Conservation (phyloP, 805 yeast genomes). For the Barnettozyma californica region DNA sequence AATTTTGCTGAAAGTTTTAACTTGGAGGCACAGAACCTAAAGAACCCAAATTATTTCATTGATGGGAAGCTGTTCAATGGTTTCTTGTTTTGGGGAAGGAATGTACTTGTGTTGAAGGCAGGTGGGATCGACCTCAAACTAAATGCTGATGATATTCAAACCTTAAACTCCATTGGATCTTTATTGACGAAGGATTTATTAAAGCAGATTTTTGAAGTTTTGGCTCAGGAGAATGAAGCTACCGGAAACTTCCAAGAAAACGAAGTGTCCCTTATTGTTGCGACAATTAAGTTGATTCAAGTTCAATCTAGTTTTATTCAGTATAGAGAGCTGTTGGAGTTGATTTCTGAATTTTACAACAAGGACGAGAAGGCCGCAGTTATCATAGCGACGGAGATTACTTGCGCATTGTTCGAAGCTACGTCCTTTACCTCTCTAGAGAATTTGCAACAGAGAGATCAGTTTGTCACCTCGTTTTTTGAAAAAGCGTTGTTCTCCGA, state of each 20-base stretch:
- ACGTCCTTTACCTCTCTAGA: slow-evolving; percentile 37
- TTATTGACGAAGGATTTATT: slow-evolving; percentile 55
- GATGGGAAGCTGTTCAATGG: slow-evolving; percentile 57
- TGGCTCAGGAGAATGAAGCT: slow-evolving; percentile 64
- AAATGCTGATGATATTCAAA: slow-evolving; percentile 35
- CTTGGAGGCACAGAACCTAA: slow-evolving; percentile 45
- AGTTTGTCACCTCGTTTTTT: slow-evolving; percentile 40
- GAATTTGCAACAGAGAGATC: slow-evolving; percentile 36
- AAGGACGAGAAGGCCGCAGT: slow-evolving; percentile 71
- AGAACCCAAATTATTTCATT: slow-evolving; percentile 46
- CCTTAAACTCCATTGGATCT: slow-evolving; percentile 39
- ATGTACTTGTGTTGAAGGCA: slow-evolving; percentile 40
- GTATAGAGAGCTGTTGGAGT: slow-evolving; percentile 46
- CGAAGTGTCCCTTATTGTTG: slow-evolving; percentile 52
- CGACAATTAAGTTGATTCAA: slow-evolving; percentile 44
- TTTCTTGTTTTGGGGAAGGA: slow-evolving; percentile 71
- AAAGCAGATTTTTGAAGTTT: slow-evolving; percentile 39
- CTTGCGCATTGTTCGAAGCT: slow-evolving; percentile 55
- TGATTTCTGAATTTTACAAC: slow-evolving; percentile 47
- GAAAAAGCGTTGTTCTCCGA: slow-evolving; percentile 45
- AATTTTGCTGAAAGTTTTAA: slow-evolving; percentile 28
- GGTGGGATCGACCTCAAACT: slow-evolving; percentile 29
- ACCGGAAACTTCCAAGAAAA: slow-evolving; percentile 61
- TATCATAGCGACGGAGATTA: slow-evolving; percentile 65
- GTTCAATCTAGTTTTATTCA: slow-evolving; percentile 38